Evolutionary conservation across 192 early-diverging fungal species (phyloP), one percentile per base, ranked within the genome.

Genomic region (Spinellus fusiger): DNA sequence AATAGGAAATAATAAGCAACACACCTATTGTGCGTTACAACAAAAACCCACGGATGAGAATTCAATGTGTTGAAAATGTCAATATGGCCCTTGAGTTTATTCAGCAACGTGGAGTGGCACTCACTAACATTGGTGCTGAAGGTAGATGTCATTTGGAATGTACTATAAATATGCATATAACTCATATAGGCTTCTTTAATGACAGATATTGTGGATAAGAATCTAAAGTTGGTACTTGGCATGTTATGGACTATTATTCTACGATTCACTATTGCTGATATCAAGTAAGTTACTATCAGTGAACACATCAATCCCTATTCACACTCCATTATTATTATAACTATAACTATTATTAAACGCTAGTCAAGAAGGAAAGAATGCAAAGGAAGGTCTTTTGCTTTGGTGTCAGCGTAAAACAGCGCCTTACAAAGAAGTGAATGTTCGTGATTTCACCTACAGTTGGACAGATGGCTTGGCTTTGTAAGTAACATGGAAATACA

Each of bases 171-270:
- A 5, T 49, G 9, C 29, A 2, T 20, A 18, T 49, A 26, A 13
- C 3, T 23, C 18, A 5, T 16, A 22, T 38, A 29, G n/a, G 28
- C 16, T 54, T 50, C 6, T 40, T 56, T 13, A 15, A 53, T 44
- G 10, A 1, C 57, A 82, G 96, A 98, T 81, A 97, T 98, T 69
- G 93, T 95, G 20, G 93, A 96, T 70, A 73, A 80, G 6, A 96
- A 96, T 76, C 60, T 73, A 32, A 98, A 97, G 79, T 83, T 98
- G 63, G 88, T 93, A 57, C 77, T 98, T 13, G 96, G 96, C 15
- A 84, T 98, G 83, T 90, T 98, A 59, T 98, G 96, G 96, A 93
- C 87, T 6, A 89, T 98, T 64, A 98, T 98, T 77, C 79, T 98
- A 62, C 84, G 96, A 63, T 98, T 98, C 70, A 90, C 93, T 23